A percentile compares a stretch with the other conserved stretches of the same genome.
Evolutionary conservation across 2,329 filamentous ascomycete species (phyloP).

Genomic region (Leptoxyphium fumago): DNA sequence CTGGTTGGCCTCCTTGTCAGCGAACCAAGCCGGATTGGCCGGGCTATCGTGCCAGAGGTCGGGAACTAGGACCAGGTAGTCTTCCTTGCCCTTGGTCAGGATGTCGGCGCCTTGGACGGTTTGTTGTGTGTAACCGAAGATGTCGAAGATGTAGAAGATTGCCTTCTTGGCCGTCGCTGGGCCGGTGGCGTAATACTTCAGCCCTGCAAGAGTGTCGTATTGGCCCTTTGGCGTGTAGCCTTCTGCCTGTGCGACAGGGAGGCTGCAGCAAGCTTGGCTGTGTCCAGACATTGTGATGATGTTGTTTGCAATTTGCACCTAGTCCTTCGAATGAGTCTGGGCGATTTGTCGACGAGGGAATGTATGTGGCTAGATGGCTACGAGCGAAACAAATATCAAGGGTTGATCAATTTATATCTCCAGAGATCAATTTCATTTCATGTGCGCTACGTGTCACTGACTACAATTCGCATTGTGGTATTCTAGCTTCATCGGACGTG

Average conservation of each 20-base stretch:
- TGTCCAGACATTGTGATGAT: background rate
- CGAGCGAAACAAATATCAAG: too few species aligned
- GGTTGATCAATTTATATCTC: too few species aligned
- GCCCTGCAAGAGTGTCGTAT: constrained; percentile 2
- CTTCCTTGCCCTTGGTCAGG: background rate
- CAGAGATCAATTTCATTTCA: too few species aligned
- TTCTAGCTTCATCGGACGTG: too few species aligned
- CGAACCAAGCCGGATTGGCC: constrained; percentile 3
- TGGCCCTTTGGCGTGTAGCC: constrained; percentile 4
- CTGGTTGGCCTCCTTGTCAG: constrained; percentile 2
- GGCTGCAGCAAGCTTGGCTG: constrained; percentile 4
- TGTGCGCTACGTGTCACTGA: too few species aligned
- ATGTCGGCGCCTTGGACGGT: constrained; percentile 1
- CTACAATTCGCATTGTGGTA: too few species aligned
- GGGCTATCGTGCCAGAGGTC: constrained; percentile 4
- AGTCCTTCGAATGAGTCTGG: too few species aligned
- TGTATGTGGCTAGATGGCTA: too few species aligned
- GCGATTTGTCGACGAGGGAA: too few species aligned
- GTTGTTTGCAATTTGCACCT: background rate
- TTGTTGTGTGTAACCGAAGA: constrained; percentile 1
- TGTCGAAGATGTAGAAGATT: constrained; percentile 1
- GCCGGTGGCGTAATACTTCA: constrained; percentile 3
- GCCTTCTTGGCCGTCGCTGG: constrained; percentile 2
- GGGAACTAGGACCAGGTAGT: constrained; percentile 3
- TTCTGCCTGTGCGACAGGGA: constrained; percentile 1